phyloP scores from a whole-genome alignment of 2,329 filamentous ascomycete genomes.

The Boeremia lycopersici region DNA sequence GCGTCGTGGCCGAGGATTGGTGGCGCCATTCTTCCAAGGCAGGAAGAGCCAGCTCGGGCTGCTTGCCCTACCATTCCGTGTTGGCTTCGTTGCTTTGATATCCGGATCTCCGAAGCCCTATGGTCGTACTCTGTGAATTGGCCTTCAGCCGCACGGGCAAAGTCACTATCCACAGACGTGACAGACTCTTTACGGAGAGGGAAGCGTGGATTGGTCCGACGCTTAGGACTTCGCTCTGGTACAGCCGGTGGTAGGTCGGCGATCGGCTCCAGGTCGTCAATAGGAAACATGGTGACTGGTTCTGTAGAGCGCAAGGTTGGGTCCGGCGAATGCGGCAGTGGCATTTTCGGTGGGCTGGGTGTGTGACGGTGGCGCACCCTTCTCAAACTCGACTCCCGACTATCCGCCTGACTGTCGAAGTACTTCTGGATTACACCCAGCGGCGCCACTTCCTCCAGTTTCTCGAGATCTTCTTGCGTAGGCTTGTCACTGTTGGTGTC shows the following conservation, averaged over 20 bases:
- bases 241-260: conserved; percentile 24
- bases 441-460: conserved; percentile 29
- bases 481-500: conserved; percentile 28
- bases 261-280: conserved; percentile 21
- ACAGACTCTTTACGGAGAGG: conserved; percentile 18
- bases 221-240: conserved; percentile 33
- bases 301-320: conserved; percentile 13
- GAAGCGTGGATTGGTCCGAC: conserved; percentile 26
- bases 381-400: conserved; percentile 16
- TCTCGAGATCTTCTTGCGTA: conserved; percentile 31
- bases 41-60: conserved; percentile 25
- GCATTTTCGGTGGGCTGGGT: conserved; percentile 18
- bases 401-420: conserved; percentile 33
- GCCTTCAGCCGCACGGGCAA: conserved; percentile 30
- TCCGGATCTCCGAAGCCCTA: conserved; percentile 16
- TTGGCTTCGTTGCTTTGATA: conserved; percentile 18
- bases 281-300: conserved; percentile 21
- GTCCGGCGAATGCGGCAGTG: conserved; percentile 20
- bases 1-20: conserved; percentile 41
- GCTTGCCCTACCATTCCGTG: conserved; percentile 19
- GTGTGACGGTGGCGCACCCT: conserved; percentile 17
- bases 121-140: conserved; percentile 32
- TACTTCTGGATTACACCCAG: conserved; percentile 40
- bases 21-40: conserved; percentile 36
- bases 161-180: conserved; percentile 29